Conservation (phyloP, 345 rosid genomes). For the Chamaenerion angustifolium region DNA sequence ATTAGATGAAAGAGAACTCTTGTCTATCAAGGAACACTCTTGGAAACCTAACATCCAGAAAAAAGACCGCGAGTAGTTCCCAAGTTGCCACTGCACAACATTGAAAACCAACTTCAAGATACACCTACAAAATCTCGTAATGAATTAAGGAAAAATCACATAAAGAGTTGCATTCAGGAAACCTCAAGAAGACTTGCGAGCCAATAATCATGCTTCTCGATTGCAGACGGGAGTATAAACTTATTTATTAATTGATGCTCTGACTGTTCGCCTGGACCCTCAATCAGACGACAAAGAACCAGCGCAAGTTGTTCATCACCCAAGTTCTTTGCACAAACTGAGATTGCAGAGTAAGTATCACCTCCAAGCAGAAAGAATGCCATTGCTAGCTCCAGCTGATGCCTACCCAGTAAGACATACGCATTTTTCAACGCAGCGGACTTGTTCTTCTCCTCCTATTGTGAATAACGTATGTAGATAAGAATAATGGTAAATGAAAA, state of each 20-base stretch:
- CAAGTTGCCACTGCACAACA: constrained; percentile 78
- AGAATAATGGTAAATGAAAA: neutral
- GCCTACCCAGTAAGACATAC: constrained; percentile 86
- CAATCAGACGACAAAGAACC: constrained; percentile 75
- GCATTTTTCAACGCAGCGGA: constrained; percentile 95
- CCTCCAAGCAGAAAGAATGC: constrained; percentile 95
- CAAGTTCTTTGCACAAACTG: constrained; percentile 75
- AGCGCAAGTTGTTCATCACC: constrained; percentile 89
- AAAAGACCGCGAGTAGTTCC: constrained; percentile 53
- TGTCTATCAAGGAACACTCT: constrained; percentile 17
- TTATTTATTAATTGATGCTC: constrained; percentile 51
- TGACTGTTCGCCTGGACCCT: constrained; percentile 60
- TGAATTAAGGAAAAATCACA: neutral
- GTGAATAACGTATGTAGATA: constrained; percentile 2
- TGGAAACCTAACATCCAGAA: constrained; percentile 48
- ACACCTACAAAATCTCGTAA: constrained; percentile 1
- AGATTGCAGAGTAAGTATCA: constrained; percentile 73
- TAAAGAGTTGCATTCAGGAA: constrained; percentile 13
- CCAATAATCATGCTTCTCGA: constrained; percentile 73
- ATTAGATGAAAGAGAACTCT: constrained; percentile 35
- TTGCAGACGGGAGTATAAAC: constrained; percentile 59
- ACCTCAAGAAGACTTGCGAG: constrained; percentile 78
- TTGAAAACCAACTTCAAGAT: constrained; percentile 9
- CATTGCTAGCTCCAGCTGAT: constrained; percentile 77
- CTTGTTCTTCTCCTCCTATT: constrained; percentile 82